These are phyloP conservation scores for Guadua angustifolia DNA, from an alignment of 176 grass and related monocot species.

Conservation along the genomic window DNA sequence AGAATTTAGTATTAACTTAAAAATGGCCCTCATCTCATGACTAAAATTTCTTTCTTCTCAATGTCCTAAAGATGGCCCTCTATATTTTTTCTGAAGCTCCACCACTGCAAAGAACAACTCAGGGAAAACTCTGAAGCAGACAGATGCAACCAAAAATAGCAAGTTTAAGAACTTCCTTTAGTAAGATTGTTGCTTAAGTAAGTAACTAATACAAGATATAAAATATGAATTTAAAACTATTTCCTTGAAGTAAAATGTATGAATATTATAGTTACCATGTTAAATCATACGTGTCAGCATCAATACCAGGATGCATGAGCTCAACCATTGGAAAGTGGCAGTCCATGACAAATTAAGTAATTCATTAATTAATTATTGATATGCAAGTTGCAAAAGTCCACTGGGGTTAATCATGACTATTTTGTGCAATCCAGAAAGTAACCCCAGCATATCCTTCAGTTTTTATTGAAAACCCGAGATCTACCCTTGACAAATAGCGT, in stretches of 20 bases:
- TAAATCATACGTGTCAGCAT: not conserved
- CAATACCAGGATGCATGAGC: constrained; percentile 13
- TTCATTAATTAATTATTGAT: not conserved
- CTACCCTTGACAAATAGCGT: not conserved
- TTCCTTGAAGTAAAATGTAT: constrained; percentile 6
- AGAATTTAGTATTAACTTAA: not conserved
- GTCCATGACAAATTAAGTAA: not conserved
- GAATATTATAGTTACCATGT: not conserved
- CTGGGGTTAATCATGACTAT: not conserved
- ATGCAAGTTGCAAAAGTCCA: constrained; percentile 1
- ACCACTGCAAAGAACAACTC: not conserved
- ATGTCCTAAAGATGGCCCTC: not conserved
- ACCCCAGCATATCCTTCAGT: not conserved
- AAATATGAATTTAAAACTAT: not conserved
- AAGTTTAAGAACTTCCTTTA: constrained; percentile 6
- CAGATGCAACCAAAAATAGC: not conserved
- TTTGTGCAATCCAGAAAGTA: constrained; percentile 36
- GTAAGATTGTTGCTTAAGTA: constrained; percentile 7
- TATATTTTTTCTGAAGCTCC: not conserved
- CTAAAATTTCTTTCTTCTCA: not conserved
- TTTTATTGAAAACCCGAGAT: not conserved
- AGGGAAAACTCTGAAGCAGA: not conserved
- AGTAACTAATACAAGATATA: not conserved
- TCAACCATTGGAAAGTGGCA: constrained; percentile 8
- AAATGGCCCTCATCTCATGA: not conserved